Conservation (phyloP, 129 eudicot species). For the Centrapalus pauciflorus region DNA sequence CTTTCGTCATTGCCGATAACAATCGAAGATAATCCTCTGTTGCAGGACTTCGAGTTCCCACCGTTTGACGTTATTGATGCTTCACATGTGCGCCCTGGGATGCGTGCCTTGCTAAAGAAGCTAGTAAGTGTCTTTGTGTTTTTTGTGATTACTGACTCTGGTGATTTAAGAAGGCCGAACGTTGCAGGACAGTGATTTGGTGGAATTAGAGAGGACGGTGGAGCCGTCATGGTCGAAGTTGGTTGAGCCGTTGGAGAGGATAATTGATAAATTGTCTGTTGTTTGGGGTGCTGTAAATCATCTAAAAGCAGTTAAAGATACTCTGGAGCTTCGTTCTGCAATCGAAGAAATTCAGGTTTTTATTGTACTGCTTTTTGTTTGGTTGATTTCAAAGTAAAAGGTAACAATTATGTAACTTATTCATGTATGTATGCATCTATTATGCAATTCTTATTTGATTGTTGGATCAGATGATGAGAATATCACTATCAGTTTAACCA, state of each 20-base stretch:
- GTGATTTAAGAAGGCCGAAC: neutral
- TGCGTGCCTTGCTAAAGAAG: slow-evolving; percentile 68
- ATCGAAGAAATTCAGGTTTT: slow-evolving; percentile 91
- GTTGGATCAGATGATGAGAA: neutral
- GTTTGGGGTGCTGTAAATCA: slow-evolving; percentile 94
- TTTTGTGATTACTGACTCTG: neutral
- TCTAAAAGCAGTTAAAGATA: slow-evolving; percentile 79
- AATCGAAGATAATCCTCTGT: slow-evolving; percentile 43
- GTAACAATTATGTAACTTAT: neutral
- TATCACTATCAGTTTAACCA: too few relatives aligned
- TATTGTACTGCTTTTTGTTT: neutral
- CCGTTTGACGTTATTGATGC: slow-evolving; percentile 74
- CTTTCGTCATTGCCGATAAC: slow-evolving; percentile 3
- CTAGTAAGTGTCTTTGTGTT: slow-evolving; percentile 37
- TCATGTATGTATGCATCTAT: neutral
- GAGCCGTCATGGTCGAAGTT: slow-evolving; percentile 89
- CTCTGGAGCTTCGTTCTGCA: slow-evolving; percentile 82
- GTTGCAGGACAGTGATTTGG: slow-evolving; percentile 67
- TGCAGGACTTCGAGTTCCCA: slow-evolving; percentile 74
- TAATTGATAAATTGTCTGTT: slow-evolving; percentile 54
- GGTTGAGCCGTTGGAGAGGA: slow-evolving; percentile 81
- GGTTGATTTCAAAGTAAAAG: neutral
- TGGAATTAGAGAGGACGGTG: slow-evolving; percentile 70
- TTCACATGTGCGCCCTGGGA: slow-evolving; percentile 79
- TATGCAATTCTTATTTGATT: neutral